Evolutionary conservation across 2,329 filamentous ascomycete genomes (phyloP).

Genomic region (Beauveria bassiana): DNA sequence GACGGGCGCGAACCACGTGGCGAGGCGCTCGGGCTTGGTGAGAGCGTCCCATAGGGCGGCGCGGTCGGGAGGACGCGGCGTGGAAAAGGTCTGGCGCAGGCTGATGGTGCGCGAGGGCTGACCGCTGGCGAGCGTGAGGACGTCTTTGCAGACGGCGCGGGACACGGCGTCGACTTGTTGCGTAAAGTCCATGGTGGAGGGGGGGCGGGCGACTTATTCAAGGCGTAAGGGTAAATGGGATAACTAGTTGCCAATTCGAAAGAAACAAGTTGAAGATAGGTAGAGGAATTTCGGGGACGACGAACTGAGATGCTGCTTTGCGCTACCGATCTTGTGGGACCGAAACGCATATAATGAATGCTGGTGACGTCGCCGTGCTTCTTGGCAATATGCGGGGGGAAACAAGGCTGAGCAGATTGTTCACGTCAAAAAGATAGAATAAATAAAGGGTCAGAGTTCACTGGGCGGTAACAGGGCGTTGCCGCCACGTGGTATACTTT

Average conservation of each 20-base stretch:
- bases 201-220: background rate
- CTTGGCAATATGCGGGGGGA: too few relatives aligned
- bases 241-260: too few relatives aligned
- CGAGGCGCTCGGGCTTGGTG: background rate
- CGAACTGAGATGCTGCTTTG: background rate
- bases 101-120: background rate
- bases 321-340: background rate
- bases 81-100: background rate
- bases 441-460: background rate
- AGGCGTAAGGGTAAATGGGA: too few relatives aligned
- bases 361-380: background rate
- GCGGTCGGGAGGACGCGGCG: background rate
- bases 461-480: background rate
- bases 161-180: constrained; percentile 1
- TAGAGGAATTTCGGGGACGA: too few relatives aligned
- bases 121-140: constrained; percentile 1
- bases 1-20: constrained; percentile 4
- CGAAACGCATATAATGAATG: too few relatives aligned
- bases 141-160: constrained; percentile 1
- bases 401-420: too few relatives aligned
- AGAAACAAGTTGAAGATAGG: too few relatives aligned
- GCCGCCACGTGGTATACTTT: background rate
- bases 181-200: background rate
- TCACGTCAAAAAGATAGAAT: too few relatives aligned
- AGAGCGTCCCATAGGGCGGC: background rate